These are phyloP conservation scores for Clohesyomyces aquaticus DNA, from an alignment of 495 filamentous ascomycete genomes.

Conservation along the genomic window DNA sequence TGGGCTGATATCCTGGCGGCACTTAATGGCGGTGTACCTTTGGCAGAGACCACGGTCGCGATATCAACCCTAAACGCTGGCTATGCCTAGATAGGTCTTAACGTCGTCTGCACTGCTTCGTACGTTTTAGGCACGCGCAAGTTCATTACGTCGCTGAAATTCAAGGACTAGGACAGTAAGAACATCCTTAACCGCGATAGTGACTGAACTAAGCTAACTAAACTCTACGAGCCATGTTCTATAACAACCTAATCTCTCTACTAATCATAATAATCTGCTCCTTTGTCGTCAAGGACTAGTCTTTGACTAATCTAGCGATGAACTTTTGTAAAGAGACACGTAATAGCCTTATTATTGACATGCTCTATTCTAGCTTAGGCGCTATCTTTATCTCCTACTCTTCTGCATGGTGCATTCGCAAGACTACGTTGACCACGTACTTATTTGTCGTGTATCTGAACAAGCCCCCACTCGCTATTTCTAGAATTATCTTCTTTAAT, in stretches of 20 bases:
- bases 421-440: slow-evolving; percentile 93
- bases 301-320: slow-evolving; percentile 70
- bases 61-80: slow-evolving; percentile 90
- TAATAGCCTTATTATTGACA: slow-evolving; percentile 73
- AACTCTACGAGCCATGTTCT: slow-evolving; percentile 80
- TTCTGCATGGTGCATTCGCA: slow-evolving; percentile 95
- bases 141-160: slow-evolving; percentile 97
- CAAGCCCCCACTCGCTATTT: slow-evolving; percentile 89
- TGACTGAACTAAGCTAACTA: neutral
- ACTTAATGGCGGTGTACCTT: slow-evolving; percentile 61
- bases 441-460: slow-evolving; percentile 96
- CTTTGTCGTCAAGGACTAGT: slow-evolving; percentile 87
- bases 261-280: slow-evolving; percentile 84
- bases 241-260: slow-evolving; percentile 97
- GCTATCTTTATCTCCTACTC: slow-evolving; percentile 98
- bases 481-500: slow-evolving; percentile 88
- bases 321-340: slow-evolving; percentile 83
- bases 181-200: slow-evolving; percentile 26
- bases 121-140: slow-evolving; percentile 94
- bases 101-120: slow-evolving; percentile 91
- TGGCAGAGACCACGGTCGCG: slow-evolving; percentile 65
- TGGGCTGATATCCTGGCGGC: slow-evolving; percentile 97
- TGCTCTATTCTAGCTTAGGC: slow-evolving; percentile 89
- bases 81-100: slow-evolving; percentile 95
- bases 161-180: slow-evolving; percentile 98